A percentile compares a stretch with the other conserved stretches of the same genome.
Conservation (phyloP, 2,329 filamentous ascomycete species). For the Fusarium camptoceras region DNA sequence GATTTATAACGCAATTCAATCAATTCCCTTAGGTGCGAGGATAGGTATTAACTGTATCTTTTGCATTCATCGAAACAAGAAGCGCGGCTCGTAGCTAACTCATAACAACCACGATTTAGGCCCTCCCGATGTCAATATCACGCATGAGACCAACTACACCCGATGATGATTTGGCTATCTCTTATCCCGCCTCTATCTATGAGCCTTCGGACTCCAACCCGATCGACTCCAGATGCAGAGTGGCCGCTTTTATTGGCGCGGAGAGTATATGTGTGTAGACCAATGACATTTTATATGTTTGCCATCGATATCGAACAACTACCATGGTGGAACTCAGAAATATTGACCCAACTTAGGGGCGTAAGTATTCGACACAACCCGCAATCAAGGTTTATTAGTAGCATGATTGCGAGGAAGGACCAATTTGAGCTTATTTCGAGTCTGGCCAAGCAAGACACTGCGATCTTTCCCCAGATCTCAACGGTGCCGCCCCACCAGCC, state of each 20-base stretch:
- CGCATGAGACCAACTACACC: not conserved
- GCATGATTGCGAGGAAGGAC: not conserved
- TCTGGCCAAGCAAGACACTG: not conserved
- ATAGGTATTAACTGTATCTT: not conserved
- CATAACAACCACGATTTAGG: not conserved
- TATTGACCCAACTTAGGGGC: not conserved
- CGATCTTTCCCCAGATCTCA: constrained; percentile 14
- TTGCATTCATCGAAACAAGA: not conserved
- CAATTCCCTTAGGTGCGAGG: too few relatives aligned
- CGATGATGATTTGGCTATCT: not conserved
- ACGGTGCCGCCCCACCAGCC: constrained; percentile 7
- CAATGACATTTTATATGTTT: not conserved
- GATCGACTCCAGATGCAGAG: accelerated
- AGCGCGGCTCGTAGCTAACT: not conserved
- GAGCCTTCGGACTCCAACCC: accelerated
- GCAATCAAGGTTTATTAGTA: not conserved
- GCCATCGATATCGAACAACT: not conserved
- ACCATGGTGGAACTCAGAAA: not conserved
- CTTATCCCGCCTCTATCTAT: not conserved
- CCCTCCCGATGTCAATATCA: not conserved
- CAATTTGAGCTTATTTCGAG: not conserved
- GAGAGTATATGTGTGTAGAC: not conserved
- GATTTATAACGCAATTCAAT: not conserved
- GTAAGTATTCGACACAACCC: not conserved
- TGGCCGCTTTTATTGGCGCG: not conserved